Evolutionary conservation across 1,284 basidiomycete genomes (phyloP), one percentile per base, ranked within the genome.

Genomic region (Xanthoconium separans): DNA sequence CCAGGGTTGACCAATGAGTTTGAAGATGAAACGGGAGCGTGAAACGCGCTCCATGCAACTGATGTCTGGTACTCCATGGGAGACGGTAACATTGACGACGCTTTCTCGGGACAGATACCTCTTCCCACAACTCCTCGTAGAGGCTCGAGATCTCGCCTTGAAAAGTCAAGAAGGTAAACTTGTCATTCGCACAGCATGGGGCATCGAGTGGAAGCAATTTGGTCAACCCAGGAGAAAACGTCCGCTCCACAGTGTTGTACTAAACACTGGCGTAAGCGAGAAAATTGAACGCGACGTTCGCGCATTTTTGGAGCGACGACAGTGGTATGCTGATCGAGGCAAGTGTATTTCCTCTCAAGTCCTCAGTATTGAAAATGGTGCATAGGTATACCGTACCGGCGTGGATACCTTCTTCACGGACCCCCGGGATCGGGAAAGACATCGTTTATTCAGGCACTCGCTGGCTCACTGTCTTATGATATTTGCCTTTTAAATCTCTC

Each of bases 381-480:
- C 52, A 22, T 58, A 95, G 95, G 96, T 27, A 98, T 99, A 55
- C 97, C 97, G 0, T 99, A 99, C 69, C 85, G 97, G 27, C 82
- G 97, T 62, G 97, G 97, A 36, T 98, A 98, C 71, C 82, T 99
- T 16, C 76, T 99, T 12, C 85, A 99, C 66, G 97, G 97, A 8
- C 95, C 97, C 18, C 97, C 97, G 1, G 97, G 97, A 20, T 97
- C 94, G 0, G 97, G 97, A 52, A 99, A 99, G 73, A 96, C 95
- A 1, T 98, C 95, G 1, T 99, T 95, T 75, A 99, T 99, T 61
- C 95, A 98, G 70, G 95, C 97, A 4, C 81, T 99, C 9, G 97
- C 97, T 10, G 97, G 96, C 12, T 84, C 86, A 16, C 75, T 99
- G 29, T 87, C 85, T 53, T 98, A 98, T 76, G 95, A 99, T 72